Conservation (phyloP, 148 eudicot species). For the Agrostemma githago region DNA sequence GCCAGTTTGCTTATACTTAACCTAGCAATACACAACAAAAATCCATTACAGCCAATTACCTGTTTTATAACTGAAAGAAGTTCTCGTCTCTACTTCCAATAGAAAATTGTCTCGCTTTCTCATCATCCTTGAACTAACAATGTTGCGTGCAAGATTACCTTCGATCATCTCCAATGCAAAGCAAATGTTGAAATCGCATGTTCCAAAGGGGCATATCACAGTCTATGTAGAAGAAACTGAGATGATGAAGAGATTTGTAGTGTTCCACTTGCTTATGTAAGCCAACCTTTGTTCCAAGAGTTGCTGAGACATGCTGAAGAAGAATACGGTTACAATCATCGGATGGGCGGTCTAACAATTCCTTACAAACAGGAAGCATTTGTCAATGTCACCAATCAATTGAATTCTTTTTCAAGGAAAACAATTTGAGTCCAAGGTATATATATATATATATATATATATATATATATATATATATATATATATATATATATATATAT, state of each 20-base stretch:
- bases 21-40: background rate
- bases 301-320: constrained; percentile 13
- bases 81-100: background rate
- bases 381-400: constrained; percentile 24
- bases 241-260: constrained; percentile 8
- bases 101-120: background rate
- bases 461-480: no score
- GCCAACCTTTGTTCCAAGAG: constrained; percentile 10
- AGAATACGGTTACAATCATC: constrained; percentile 10
- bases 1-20: background rate
- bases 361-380: constrained; percentile 16
- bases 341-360: constrained; percentile 10
- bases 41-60: background rate
- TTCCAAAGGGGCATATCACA: constrained; percentile 31
- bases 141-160: constrained; percentile 12
- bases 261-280: constrained; percentile 7
- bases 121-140: background rate
- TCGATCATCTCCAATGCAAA: constrained; percentile 25
- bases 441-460: no score
- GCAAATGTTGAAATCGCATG: constrained; percentile 13
- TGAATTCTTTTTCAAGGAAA: constrained; percentile 27
- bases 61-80: background rate
- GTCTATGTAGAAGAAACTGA: constrained; percentile 30
- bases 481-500: no score
- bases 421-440: constrained; percentile 17